Evolutionary conservation across 208 protist species (phyloP), one percentile per base, ranked within the genome.

Genomic region (Histomonas meleagridis): DNA sequence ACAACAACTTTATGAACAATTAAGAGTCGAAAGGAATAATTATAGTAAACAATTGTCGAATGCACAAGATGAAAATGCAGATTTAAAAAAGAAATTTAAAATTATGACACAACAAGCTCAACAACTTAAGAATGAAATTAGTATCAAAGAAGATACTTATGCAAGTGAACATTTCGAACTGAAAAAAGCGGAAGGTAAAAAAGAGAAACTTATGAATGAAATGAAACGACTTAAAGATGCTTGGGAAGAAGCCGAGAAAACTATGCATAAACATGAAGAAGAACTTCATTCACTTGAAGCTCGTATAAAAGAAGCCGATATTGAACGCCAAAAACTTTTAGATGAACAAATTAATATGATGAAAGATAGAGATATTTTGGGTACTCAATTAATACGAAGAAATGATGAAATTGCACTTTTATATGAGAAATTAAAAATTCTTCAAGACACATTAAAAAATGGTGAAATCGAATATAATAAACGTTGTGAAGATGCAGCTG

Each of bases 341-440:
- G 40, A 86, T n/a, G 76, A 86, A 16, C 76, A 78, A 38, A 3
- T 65, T 3, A 76, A 40, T 1, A 96, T 98, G 62, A 96, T 96
- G 35, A 97, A 96, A 92, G 97, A 98, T 92, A 95, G 97, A 86
- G 93, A 94, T 90, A 92, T 94, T 49, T 81, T 96, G 0, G 94
- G 92, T 21, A 92, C 96, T 32, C 97, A 99, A 93, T 95, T 99
- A 35, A 97, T 99, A 46, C 96, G 96, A 23, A 95, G 97, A 91
- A 98, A 98, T 93, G 97, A 98, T 92, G 98, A 99, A 94, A 95
- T 99, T 26, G 93, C 95, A 12, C 92, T 98, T 40, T 94, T 99
- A 14, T 98, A 98, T 93, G 97, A 98, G 90, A 98, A 99, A 94
- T 96, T 99, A 65, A 96, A 96, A 79, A 96, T 99, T 40, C 96